Conservation (phyloP, 2,329 filamentous ascomycete species). For the Botrytis pseudocinerea region DNA sequence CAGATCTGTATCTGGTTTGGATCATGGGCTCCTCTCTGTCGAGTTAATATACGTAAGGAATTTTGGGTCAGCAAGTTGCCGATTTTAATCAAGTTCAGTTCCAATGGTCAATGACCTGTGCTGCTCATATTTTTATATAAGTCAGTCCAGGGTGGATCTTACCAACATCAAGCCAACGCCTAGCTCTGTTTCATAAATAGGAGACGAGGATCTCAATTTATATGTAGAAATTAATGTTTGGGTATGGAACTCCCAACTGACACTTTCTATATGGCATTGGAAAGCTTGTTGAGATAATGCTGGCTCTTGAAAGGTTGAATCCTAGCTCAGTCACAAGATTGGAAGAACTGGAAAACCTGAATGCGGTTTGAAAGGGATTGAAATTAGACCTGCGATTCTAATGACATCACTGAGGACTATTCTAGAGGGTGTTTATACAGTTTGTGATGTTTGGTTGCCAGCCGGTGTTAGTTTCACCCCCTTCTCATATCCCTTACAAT, state of each 20-base stretch:
- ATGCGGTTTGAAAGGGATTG: no score
- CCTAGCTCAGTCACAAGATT: background rate
- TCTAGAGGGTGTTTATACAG: slow-evolving; percentile 28
- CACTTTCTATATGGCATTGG: background rate
- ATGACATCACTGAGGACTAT: slow-evolving; percentile 27
- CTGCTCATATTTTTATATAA: background rate
- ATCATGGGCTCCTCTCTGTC: accelerated
- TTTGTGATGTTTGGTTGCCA: slow-evolving; percentile 26
- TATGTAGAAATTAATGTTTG: no score
- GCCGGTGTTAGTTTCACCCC: background rate
- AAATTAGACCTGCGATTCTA: slow-evolving; percentile 10
- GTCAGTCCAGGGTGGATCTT: background rate
- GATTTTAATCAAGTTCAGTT: background rate
- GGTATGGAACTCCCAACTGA: background rate
- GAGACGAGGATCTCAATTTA: background rate
- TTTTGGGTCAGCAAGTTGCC: background rate
- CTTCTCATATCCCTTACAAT: no score
- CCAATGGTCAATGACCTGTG: background rate
- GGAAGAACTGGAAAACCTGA: no score
- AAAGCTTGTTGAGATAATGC: background rate
- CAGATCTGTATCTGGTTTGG: background rate
- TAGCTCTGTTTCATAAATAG: background rate
- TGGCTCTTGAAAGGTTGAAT: background rate
- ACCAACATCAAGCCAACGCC: background rate
- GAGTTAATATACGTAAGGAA: background rate